Conservation (phyloP, 2,329 filamentous ascomycete genomes). For the Aspergillus versicolor region DNA sequence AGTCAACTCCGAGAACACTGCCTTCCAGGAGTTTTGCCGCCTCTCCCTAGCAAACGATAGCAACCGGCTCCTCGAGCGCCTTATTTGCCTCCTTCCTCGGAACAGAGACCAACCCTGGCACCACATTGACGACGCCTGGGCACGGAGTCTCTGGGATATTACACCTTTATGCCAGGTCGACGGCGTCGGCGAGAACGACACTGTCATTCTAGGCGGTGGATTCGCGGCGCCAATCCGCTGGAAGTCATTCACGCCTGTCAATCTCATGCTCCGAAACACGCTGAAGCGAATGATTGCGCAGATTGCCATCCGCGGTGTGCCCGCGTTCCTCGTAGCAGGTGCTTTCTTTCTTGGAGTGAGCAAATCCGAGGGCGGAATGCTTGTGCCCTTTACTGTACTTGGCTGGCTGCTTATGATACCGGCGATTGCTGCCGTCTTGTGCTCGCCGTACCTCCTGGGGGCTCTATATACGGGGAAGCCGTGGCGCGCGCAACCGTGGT, state of each 20-base stretch:
- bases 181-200: constrained; percentile 43
- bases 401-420: neutral
- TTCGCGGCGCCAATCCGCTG: neutral
- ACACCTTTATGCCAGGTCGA: constrained; percentile 43
- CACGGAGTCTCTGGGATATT: constrained; percentile 47
- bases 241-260: neutral
- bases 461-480: constrained; percentile 34
- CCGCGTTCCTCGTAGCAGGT: neutral
- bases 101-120: constrained; percentile 35
- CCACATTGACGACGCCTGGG: constrained; percentile 42
- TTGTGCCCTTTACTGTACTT: neutral
- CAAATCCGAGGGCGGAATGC: neutral
- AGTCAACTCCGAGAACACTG: constrained; percentile 40
- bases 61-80: constrained; percentile 45
- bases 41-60: constrained; percentile 50
- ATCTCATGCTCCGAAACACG: neutral
- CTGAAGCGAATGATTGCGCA: constrained; percentile 10
- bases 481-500: constrained; percentile 40
- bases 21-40: constrained; percentile 40
- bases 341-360: neutral
- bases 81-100: constrained; percentile 45
- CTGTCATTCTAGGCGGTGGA: constrained; percentile 39
- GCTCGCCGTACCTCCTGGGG: constrained; percentile 35
- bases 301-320: neutral
- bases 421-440: constrained; percentile 17